Evolutionary conservation across 139 green algal genomes (phyloP), one percentile per base, ranked within the genome.

Genomic region (Tetratostichococcus sp.): DNA sequence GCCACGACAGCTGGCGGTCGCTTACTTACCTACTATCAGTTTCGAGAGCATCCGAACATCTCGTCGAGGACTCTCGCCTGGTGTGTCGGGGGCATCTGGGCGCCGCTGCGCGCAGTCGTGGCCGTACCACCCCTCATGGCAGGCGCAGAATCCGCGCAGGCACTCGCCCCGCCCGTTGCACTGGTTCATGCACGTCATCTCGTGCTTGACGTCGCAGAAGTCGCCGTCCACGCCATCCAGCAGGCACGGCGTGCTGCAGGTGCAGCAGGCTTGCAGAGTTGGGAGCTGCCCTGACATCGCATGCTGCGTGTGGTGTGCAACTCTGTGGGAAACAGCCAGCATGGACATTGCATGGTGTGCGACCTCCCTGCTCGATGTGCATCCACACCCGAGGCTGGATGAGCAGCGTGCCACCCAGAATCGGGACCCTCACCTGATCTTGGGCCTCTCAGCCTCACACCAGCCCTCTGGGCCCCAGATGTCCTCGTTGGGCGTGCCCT

Each of bases 71-170:
- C 39, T 11, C 19, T 26, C 50, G 26, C 50, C 50, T 26, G 50
- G 50, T 8, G 50, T 62, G 50, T 25, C 17, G 14, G 33, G 35
- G 30, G 34, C 31, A 22, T n/a, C 68, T 31, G 75, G 77, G 71
- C 84, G 69, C 80, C 80, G 62, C 67, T 78, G 73, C 0, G 80
- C 67, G 65, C 85, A 89, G 42, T 89, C 85, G 3, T 85, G 78
- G 35, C 85, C 85, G 58, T 83, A 89, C 68, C 69, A 89, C 0
- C 82, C 82, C 23, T 32, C 34, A 42, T 89, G 32, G 83, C 86
- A 91, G 39, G 79, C 81, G 83, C 86, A 91, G 75, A 86, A 91
- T 57, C 86, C 86, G 34, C 69, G 68, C n/a, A 70, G 19, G 75
- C 86, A 90, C 34, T 86, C 75, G 16, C 85, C 85, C 28, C 81